A percentile compares a stretch with the other conserved stretches of the same genome.
These are phyloP conservation scores for Diplocarpon rosae DNA, from an alignment of 2,329 filamentous ascomycete genomes.

Conservation along the genomic window DNA sequence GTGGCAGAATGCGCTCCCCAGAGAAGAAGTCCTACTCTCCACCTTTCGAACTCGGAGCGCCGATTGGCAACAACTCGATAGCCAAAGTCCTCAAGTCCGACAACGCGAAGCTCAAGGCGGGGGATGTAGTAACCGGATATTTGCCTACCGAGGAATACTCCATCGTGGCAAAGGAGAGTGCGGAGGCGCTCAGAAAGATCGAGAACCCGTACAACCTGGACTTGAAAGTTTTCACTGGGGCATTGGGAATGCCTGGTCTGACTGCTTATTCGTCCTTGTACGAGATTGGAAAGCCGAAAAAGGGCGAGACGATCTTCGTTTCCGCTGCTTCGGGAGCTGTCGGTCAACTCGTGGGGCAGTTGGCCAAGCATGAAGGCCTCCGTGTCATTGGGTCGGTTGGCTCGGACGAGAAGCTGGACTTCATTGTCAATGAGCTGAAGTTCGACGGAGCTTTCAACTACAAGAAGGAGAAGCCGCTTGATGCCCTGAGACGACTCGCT, in stretches of 20 bases:
- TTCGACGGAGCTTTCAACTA: constrained; percentile 74
- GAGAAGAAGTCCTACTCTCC: constrained; percentile 55
- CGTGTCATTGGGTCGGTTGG: constrained; percentile 66
- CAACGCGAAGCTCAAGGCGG: constrained; percentile 48
- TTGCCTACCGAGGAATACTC: constrained; percentile 61
- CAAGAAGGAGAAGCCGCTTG: constrained; percentile 58
- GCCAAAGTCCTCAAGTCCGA: constrained; percentile 62
- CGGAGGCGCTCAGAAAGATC: constrained; percentile 39
- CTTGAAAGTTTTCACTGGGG: constrained; percentile 57
- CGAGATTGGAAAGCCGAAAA: constrained; percentile 63
- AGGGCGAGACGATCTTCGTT: constrained; percentile 69
- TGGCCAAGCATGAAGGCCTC: constrained; percentile 66
- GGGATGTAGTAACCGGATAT: constrained; percentile 51
- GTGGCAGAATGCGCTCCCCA: constrained; percentile 63
- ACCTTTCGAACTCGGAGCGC: constrained; percentile 47
- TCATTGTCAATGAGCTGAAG: constrained; percentile 59
- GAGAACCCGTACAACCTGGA: constrained; percentile 61
- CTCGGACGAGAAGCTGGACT: constrained; percentile 64
- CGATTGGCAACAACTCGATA: constrained; percentile 54
- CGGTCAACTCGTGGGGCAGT: constrained; percentile 64
- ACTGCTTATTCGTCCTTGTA: constrained; percentile 68
- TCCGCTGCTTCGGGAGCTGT: constrained; percentile 66
- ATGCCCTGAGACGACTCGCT: constrained; percentile 54
- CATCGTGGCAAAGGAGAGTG: constrained; percentile 34
- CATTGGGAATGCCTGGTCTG: constrained; percentile 68